Evolutionary conservation across 2,329 filamentous ascomycete genomes (phyloP).

Genomic region (Aureobasidium sp.): DNA sequence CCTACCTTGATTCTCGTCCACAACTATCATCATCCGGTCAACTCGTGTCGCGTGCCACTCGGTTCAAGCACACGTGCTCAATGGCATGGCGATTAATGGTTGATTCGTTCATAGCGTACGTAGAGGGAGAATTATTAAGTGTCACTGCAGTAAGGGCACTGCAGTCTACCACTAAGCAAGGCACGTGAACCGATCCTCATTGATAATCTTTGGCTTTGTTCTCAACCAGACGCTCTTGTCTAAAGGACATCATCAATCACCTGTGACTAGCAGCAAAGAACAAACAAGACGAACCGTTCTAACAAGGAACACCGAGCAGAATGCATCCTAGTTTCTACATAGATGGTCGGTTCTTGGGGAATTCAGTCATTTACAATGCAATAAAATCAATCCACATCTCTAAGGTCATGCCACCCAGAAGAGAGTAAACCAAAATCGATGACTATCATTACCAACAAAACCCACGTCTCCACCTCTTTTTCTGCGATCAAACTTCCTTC

Average conservation of each 20-base stretch:
- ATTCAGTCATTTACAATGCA: no score
- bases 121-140: neutral
- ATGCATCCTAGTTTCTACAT: no score
- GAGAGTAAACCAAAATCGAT: no score
- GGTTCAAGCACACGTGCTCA: neutral
- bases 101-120: neutral
- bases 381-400: no score
- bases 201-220: neutral
- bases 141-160: neutral
- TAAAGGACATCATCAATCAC: neutral
- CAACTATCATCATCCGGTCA: neutral
- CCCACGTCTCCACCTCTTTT: no score
- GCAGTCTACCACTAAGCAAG: neutral
- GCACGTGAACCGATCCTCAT: neutral
- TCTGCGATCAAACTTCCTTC: no score
- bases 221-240: neutral
- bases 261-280: neutral
- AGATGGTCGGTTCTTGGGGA: no score
- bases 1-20: neutral
- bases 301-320: no score
- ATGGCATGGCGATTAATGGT: neutral
- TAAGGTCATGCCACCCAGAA: no score
- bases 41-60: conserved; percentile 6
- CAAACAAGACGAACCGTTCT: neutral
- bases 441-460: no score